A percentile compares a stretch with the other conserved stretches of the same genome.
Conservation (phyloP, 2,329 filamentous ascomycete species). For the Paracorniculantispora psalliotae region DNA sequence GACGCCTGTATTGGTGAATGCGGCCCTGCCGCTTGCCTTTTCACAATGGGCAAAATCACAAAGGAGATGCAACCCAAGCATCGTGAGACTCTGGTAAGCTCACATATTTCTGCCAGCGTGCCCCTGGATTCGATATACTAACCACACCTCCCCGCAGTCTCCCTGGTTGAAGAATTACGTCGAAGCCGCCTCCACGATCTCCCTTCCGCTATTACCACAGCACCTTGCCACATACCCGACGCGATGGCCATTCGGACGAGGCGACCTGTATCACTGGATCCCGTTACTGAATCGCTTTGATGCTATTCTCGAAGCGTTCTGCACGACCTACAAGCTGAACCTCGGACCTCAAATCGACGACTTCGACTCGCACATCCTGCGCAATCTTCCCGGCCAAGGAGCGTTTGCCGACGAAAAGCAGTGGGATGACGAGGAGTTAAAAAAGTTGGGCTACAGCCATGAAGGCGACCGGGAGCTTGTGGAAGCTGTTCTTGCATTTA, state of each 20-base stretch:
- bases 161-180: conserved; percentile 82
- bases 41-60: conserved; percentile 64
- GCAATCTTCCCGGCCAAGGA: conserved; percentile 51
- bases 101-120: background rate
- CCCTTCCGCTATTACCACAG: conserved; percentile 71
- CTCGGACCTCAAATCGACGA: conserved; percentile 74
- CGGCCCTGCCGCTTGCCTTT: conserved; percentile 54
- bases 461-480: conserved; percentile 80
- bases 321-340: conserved; percentile 71
- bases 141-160: conserved; percentile 54
- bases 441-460: conserved; percentile 56
- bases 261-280: conserved; percentile 98
- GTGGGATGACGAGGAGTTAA: conserved; percentile 44
- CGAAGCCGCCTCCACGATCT: conserved; percentile 59
- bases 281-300: conserved; percentile 91
- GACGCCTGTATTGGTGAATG: conserved; percentile 43
- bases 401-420: conserved; percentile 43
- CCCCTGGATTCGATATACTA: conserved; percentile 1
- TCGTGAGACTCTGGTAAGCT: conserved; percentile 59
- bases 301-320: conserved; percentile 76
- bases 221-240: conserved; percentile 77
- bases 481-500: conserved; percentile 78
- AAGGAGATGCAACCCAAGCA: conserved; percentile 64
- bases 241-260: conserved; percentile 91
- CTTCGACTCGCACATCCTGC: conserved; percentile 63